phyloP scores from a whole-genome alignment of 2,329 filamentous ascomycete genomes.

The Neonectria punicea region DNA sequence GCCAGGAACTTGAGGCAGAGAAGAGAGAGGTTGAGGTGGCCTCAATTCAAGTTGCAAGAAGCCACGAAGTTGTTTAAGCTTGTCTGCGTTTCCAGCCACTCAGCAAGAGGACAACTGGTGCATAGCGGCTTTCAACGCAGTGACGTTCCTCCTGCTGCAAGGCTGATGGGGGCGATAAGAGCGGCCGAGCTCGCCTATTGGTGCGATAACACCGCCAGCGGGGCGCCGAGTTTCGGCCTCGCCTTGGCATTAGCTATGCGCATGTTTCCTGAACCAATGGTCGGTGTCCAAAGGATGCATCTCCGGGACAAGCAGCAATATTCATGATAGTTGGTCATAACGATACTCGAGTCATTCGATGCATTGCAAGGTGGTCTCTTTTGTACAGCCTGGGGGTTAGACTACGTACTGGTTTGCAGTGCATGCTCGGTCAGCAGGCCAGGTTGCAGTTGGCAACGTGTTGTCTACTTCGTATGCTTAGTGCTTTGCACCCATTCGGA shows the following conservation, averaged over 20 bases:
- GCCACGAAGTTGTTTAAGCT: conserved; percentile 43
- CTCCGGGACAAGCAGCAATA: not conserved
- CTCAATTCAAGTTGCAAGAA: conserved; percentile 46
- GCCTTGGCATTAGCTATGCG: conserved; percentile 23
- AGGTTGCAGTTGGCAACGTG: not conserved
- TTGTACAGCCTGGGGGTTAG: not conserved
- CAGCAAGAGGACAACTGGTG: conserved; percentile 51
- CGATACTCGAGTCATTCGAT: not conserved
- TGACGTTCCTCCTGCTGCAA: conserved; percentile 42
- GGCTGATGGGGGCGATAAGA: conserved; percentile 38
- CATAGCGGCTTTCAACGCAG: conserved; percentile 33
- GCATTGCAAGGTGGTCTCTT: not conserved
- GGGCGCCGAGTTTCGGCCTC: conserved; percentile 21
- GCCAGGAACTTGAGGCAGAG: not conserved
- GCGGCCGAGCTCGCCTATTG: conserved; percentile 16
- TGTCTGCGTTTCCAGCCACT: conserved; percentile 37
- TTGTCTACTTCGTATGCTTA: too few relatives aligned
- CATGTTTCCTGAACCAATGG: conserved; percentile 34
- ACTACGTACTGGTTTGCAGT: not conserved
- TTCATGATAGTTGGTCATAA: conserved; percentile 23
- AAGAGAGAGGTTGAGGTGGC: conserved; percentile 49
- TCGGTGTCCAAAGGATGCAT: conserved; percentile 3
- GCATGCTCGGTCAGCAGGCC: not conserved
- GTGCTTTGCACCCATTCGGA: not conserved
- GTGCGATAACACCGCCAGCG: conserved; percentile 32